phyloP scores from a whole-genome alignment of 176 grass and related monocot species.

The Avena eriantha region DNA sequence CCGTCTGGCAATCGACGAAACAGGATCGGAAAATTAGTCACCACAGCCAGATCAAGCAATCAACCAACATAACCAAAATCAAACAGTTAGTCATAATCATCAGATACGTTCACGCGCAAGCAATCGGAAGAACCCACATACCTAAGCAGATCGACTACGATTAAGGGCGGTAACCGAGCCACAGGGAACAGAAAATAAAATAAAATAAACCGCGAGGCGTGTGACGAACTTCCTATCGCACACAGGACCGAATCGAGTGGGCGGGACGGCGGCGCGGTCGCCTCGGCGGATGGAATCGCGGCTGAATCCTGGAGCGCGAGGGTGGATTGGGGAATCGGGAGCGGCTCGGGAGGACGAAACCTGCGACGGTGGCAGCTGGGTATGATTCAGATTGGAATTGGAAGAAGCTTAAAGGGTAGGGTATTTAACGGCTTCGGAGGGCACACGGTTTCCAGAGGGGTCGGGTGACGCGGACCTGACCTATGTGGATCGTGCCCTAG shows the following conservation, averaged over 20 bases:
- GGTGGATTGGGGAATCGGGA: background rate
- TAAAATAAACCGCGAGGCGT: slow-evolving; percentile 42
- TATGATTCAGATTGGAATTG: background rate
- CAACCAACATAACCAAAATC: background rate
- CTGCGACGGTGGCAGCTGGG: background rate
- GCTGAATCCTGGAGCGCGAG: slow-evolving; percentile 33
- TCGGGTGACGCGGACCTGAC: slow-evolving; percentile 42
- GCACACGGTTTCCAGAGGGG: slow-evolving; percentile 46
- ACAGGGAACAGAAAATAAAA: slow-evolving; percentile 10
- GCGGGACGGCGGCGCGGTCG: slow-evolving; percentile 23
- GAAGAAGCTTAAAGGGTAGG: background rate
- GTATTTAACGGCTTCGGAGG: slow-evolving; percentile 20
- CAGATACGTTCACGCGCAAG: background rate
- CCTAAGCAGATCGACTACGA: slow-evolving; percentile 30
- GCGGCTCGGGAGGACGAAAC: background rate
- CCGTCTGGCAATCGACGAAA: background rate
- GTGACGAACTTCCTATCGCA: slow-evolving; percentile 67
- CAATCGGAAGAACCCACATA: slow-evolving; percentile 29
- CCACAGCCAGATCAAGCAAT: background rate
- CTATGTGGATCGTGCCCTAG: background rate
- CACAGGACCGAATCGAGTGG: slow-evolving; percentile 44
- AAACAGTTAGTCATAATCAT: background rate
- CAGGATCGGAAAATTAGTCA: background rate
- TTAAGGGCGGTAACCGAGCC: background rate
- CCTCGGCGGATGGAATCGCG: background rate